phyloP scores from a whole-genome alignment of 495 filamentous ascomycete genomes.

The Umbilicaria muhlenbergii region DNA sequence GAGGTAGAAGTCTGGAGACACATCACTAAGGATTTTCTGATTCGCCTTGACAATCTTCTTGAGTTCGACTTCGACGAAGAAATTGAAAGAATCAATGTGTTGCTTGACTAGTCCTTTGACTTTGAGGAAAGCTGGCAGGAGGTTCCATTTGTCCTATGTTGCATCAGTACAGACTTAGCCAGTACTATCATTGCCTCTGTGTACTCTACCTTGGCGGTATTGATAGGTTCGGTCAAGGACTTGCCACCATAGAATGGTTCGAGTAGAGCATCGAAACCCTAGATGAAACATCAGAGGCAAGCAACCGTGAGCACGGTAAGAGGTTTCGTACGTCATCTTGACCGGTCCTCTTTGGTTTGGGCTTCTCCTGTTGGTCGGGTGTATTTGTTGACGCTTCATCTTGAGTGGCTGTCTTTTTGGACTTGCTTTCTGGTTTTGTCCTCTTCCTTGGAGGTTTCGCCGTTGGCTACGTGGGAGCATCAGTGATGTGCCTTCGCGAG shows the following conservation, averaged over 20 bases:
- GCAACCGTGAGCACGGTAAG: not conserved
- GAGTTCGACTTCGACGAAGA: conserved; percentile 85
- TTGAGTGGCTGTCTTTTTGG: conserved; percentile 7
- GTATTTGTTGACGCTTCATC: conserved; percentile 2
- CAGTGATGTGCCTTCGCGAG: too few species aligned
- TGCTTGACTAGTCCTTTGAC: conserved; percentile 94
- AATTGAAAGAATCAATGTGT: conserved; percentile 98
- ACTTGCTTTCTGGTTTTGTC: conserved; percentile 10
- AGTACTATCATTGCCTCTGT: not conserved
- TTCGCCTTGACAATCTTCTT: conserved; percentile 92
- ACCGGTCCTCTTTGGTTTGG: not conserved
- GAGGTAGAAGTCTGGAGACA: conserved; percentile 72
- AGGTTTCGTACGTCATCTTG: not conserved
- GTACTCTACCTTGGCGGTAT: conserved; percentile 45
- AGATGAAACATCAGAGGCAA: conserved; percentile 4
- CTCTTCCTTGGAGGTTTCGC: too few species aligned
- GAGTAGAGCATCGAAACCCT: conserved; percentile 66
- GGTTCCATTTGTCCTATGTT: conserved; percentile 76
- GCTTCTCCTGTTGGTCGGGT: too few species aligned
- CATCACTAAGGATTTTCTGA: conserved; percentile 69
- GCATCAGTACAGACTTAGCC: conserved; percentile 3
- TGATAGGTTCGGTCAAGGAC: conserved; percentile 78
- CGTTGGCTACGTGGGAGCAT: too few species aligned
- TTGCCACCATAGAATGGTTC: conserved; percentile 96
- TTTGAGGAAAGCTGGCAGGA: conserved; percentile 89